Percentiles rank a stretch among this genome's conserved stretches.
Conservation (phyloP, 2,329 filamentous ascomycete genomes). For the Aspergillus pseudonomiae region DNA sequence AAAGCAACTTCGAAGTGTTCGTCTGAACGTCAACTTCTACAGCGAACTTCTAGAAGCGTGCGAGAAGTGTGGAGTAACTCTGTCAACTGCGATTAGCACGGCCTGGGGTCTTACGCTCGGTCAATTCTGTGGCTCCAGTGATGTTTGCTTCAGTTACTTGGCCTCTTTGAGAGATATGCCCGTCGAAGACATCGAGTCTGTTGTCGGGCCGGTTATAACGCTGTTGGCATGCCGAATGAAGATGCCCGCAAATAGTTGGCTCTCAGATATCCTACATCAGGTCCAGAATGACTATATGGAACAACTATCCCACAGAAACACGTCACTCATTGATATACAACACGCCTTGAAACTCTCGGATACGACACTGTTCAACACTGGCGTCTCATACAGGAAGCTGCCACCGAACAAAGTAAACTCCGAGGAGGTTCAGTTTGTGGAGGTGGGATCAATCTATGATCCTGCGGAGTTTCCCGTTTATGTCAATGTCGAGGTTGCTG, state of each 20-base stretch:
- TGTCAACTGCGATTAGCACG: conserved; percentile 65
- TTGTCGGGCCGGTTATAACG: conserved; percentile 53
- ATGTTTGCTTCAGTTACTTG: conserved; percentile 61
- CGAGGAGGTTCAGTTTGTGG: conserved; percentile 40
- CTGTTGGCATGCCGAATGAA: conserved; percentile 50
- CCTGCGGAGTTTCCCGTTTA: conserved; percentile 54
- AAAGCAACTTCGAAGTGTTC: conserved; percentile 34
- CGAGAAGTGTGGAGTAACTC: conserved; percentile 48
- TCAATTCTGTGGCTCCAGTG: conserved; percentile 66
- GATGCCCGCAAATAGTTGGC: conserved; percentile 32
- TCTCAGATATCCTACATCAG: conserved; percentile 43
- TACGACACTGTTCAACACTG: conserved; percentile 51
- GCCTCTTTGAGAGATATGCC: conserved; percentile 44
- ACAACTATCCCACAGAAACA: conserved; percentile 48
- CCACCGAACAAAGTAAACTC: conserved; percentile 31
- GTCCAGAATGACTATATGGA: conserved; percentile 53
- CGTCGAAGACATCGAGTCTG: conserved; percentile 44
- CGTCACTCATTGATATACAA: conserved; percentile 51
- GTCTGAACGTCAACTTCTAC: conserved; percentile 34
- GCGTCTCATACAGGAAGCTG: conserved; percentile 51
- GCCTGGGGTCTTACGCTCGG: conserved; percentile 70
- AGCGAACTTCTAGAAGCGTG: conserved; percentile 42
- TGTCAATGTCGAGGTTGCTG: conserved; percentile 52
- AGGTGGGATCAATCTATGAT: conserved; percentile 47
- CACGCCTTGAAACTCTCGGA: conserved; percentile 45